Evolutionary conservation across 352 stramenopile genomes (phyloP).

Genomic region (Pythium dissimile): DNA sequence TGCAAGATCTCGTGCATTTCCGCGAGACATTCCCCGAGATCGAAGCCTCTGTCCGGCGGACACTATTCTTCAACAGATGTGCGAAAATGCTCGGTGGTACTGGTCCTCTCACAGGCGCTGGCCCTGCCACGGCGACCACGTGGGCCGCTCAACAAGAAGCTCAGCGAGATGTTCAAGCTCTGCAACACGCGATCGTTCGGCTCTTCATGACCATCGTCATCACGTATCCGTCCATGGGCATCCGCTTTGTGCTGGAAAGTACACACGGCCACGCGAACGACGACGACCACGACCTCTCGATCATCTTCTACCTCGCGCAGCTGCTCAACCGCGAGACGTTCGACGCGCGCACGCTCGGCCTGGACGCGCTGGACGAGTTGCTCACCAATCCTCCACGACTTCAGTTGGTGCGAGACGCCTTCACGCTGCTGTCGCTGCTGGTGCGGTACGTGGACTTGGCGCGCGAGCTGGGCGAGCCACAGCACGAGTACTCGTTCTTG

Average conservation of each 20-base stretch:
- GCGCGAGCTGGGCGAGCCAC: constrained; percentile 42
- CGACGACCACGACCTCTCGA: constrained; percentile 44
- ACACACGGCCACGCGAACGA: constrained; percentile 49
- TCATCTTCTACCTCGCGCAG: constrained; percentile 62
- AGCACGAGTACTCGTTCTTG: constrained; percentile 56
- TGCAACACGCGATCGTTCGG: constrained; percentile 59
- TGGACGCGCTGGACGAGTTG: constrained; percentile 27
- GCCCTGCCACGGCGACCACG: constrained; percentile 9
- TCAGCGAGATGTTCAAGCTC: constrained; percentile 10
- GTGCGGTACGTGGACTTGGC: constrained; percentile 65
- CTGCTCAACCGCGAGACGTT: constrained; percentile 64
- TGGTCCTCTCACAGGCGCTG: not conserved
- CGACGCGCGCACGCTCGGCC: constrained; percentile 32
- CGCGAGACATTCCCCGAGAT: constrained; percentile 22
- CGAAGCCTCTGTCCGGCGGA: constrained; percentile 18
- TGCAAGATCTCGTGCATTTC: constrained; percentile 23
- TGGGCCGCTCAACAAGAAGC: constrained; percentile 9
- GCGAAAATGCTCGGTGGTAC: constrained; percentile 50
- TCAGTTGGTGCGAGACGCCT: constrained; percentile 49
- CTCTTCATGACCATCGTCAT: constrained; percentile 52
- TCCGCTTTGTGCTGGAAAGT: constrained; percentile 68
- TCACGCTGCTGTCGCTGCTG: constrained; percentile 54
- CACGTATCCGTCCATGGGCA: constrained; percentile 52
- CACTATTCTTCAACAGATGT: constrained; percentile 69
- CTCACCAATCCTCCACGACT: constrained; percentile 27